A percentile compares a stretch with the other conserved stretches of the same genome.
phyloP scores from a whole-genome alignment of 2,329 filamentous ascomycete species.

The Colletotrichum abscissum region DNA sequence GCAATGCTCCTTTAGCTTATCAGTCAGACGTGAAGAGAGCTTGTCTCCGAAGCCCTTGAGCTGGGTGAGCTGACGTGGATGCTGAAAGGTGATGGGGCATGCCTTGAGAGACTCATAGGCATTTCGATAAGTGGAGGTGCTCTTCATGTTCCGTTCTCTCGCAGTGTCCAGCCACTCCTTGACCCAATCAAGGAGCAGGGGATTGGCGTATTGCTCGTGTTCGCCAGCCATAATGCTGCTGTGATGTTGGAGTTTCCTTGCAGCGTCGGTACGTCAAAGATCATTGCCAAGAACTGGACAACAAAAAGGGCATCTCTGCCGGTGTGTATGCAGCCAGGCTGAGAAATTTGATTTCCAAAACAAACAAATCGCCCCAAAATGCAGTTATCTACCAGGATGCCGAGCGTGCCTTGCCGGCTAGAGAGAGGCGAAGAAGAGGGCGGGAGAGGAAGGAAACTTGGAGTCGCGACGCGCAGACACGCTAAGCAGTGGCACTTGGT shows the following conservation, averaged over 20 bases:
- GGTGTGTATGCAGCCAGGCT: not conserved
- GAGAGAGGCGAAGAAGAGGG: not conserved
- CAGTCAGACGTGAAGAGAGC: constrained; percentile 76
- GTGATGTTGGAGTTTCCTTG: constrained; percentile 37
- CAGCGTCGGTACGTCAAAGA: not conserved
- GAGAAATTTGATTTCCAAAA: not conserved
- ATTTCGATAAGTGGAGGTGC: constrained; percentile 76
- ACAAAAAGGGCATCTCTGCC: not conserved
- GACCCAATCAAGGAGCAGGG: constrained; percentile 77
- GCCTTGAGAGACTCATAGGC: constrained; percentile 82
- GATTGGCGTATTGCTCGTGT: constrained; percentile 69
- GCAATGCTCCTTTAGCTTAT: constrained; percentile 70
- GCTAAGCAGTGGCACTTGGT: not conserved
- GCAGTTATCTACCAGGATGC: not conserved
- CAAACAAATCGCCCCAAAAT: not conserved
- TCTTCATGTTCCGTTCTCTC: constrained; percentile 76
- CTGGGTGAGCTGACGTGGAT: constrained; percentile 78
- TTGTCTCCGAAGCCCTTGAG: constrained; percentile 81
- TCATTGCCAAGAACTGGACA: constrained; percentile 1
- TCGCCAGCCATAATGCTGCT: constrained; percentile 44
- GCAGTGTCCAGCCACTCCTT: constrained; percentile 82
- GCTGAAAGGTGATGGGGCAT: constrained; percentile 76
- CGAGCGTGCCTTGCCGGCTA: not conserved
- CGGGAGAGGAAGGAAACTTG: not conserved
- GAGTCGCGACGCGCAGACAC: constrained; percentile 5